Percentiles rank a stretch among this genome's conserved stretches.
Conservation (phyloP, 768 basidiomycete genomes). For the Lentinula sp. region DNA sequence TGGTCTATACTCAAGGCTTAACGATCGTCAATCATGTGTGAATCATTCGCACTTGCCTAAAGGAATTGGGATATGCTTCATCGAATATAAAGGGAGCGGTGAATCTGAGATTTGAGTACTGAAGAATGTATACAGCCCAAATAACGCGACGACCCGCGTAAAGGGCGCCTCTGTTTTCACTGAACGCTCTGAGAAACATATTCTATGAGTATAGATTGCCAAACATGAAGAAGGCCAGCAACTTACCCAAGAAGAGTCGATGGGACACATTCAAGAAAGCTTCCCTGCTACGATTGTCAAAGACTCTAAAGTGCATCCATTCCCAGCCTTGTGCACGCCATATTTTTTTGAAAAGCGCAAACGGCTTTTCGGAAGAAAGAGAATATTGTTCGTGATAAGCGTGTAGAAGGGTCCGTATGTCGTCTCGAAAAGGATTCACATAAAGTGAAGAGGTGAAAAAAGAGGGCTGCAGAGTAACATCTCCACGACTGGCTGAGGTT, state of each 20-base stretch:
- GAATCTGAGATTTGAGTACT: conserved; percentile 57
- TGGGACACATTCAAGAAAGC: conserved; percentile 52
- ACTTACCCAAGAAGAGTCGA: conserved; percentile 63
- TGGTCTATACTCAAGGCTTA: conserved; percentile 38
- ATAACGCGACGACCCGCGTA: conserved; percentile 54
- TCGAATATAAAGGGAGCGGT: conserved; percentile 40
- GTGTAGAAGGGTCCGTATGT: conserved; percentile 50
- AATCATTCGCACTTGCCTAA: conserved; percentile 35
- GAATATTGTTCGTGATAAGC: conserved; percentile 46
- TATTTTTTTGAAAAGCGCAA: conserved; percentile 61
- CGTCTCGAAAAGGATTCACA: conserved; percentile 56
- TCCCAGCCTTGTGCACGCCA: conserved; percentile 69
- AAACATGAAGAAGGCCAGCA: background rate
- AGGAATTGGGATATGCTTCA: conserved; percentile 56
- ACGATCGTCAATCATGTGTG: background rate
- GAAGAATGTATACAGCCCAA: conserved; percentile 67
- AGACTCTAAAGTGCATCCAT: conserved; percentile 70
- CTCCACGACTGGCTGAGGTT: conserved; percentile 40
- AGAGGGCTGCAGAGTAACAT: conserved; percentile 59
- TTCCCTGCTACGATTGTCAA: conserved; percentile 62
- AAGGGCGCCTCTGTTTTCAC: conserved; percentile 43
- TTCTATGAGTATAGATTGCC: background rate
- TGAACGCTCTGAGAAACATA: conserved; percentile 41
- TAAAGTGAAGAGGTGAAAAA: conserved; percentile 79
- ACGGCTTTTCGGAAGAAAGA: conserved; percentile 36